These are phyloP conservation scores for Blastomyces emzantsi DNA, from an alignment of 2,329 filamentous ascomycete genomes.

Conservation along the genomic window DNA sequence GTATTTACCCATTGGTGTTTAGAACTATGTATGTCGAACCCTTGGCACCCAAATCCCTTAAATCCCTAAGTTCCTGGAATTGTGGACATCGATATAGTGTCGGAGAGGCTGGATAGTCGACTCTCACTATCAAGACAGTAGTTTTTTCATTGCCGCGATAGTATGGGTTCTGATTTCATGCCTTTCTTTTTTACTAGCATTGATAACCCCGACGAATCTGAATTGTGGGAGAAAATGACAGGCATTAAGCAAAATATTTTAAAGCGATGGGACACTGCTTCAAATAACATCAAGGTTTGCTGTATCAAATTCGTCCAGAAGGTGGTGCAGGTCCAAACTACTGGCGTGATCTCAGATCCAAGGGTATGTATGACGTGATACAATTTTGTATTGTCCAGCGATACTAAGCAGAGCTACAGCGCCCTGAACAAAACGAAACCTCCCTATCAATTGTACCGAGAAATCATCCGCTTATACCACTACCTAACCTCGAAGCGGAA, in stretches of 20 bases:
- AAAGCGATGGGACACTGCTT: constrained; percentile 73
- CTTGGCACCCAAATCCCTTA: constrained; percentile 4
- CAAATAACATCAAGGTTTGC: constrained; percentile 72
- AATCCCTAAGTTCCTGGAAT: constrained; percentile 15
- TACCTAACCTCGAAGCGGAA: constrained; percentile 81
- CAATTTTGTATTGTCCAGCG: neutral
- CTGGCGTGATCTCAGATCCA: constrained; percentile 70
- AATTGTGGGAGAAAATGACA: constrained; percentile 80
- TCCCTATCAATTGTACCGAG: constrained; percentile 77
- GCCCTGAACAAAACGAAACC: constrained; percentile 68
- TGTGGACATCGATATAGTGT: neutral
- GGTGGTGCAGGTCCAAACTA: constrained; percentile 84
- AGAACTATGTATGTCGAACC: constrained; percentile 74
- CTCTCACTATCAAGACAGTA: neutral
- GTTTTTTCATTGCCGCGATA: constrained; percentile 14
- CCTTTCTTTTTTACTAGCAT: constrained; percentile 50
- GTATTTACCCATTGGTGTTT: constrained; percentile 86
- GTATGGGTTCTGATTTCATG: constrained; percentile 19
- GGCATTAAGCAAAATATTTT: constrained; percentile 85
- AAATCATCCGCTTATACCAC: constrained; percentile 70
- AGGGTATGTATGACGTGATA: constrained; percentile 50
- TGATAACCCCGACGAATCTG: constrained; percentile 69
- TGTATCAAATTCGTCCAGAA: constrained; percentile 97
- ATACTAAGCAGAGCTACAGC: constrained; percentile 41
- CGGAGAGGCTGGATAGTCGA: neutral